These are phyloP conservation scores for Penicillium sp. DNA, from an alignment of 2,329 filamentous ascomycete species.

Conservation along the genomic window DNA sequence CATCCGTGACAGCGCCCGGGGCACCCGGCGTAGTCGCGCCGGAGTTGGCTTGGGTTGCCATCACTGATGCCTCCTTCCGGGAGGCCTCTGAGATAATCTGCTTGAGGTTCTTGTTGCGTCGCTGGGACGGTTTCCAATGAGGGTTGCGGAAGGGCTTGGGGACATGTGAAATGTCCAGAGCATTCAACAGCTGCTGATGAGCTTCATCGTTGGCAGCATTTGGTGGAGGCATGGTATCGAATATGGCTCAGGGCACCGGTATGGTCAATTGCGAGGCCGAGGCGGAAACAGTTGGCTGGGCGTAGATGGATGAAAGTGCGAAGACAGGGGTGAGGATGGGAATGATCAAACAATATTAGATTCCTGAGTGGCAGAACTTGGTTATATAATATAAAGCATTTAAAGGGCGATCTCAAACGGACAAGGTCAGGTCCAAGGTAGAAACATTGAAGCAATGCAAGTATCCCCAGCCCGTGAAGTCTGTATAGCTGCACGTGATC, in stretches of 20 bases:
- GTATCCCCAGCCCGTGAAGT: not conserved
- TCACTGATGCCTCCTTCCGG: conserved; percentile 82
- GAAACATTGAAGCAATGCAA: not conserved
- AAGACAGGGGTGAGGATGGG: not conserved
- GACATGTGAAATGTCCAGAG: conserved; percentile 84
- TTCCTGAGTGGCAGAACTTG: not conserved
- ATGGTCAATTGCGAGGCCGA: conserved; percentile 11
- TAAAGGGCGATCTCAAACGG: not conserved
- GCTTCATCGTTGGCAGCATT: conserved; percentile 73
- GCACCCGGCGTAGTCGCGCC: conserved; percentile 68
- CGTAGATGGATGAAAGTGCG: not conserved
- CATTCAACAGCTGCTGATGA: conserved; percentile 81
- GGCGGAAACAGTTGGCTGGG: conserved; percentile 4
- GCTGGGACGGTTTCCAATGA: conserved; percentile 86
- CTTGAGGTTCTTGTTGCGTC: conserved; percentile 98
- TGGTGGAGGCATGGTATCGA: conserved; percentile 54
- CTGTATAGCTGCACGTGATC: conserved; percentile 10
- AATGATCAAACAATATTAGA: not conserved
- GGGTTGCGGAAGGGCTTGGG: conserved; percentile 88
- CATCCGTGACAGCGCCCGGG: conserved; percentile 38
- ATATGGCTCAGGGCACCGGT: not conserved
- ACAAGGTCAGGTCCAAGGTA: not conserved
- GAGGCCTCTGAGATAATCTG: conserved; percentile 88
- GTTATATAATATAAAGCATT: not conserved
- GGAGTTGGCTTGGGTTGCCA: conserved; percentile 79